Conservation (phyloP, 208 protist genomes). For the Borovskyia barvae region DNA sequence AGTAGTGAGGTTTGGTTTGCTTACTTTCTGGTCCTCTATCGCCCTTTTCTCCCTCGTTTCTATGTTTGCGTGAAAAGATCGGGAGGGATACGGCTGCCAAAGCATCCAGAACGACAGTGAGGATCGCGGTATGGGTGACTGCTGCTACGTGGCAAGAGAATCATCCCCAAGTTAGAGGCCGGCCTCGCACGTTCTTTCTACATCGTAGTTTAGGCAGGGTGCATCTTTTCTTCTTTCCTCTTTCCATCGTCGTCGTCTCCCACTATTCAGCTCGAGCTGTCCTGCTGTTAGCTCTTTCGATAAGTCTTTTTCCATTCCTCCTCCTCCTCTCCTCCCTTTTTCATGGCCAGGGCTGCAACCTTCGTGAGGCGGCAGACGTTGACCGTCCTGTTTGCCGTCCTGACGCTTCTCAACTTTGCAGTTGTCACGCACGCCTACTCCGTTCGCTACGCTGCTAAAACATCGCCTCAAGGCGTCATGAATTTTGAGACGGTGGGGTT, state of each 20-base stretch:
- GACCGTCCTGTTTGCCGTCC: not conserved
- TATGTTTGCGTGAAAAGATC: not conserved
- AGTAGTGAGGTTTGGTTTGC: too few species aligned
- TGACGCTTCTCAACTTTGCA: slow-evolving; percentile 8
- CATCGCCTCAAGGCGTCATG: slow-evolving; percentile 8
- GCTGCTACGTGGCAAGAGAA: too few species aligned
- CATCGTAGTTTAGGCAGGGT: not conserved
- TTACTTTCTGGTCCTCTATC: too few species aligned
- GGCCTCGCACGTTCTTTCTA: too few species aligned
- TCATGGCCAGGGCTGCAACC: not conserved
- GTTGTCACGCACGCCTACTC: slow-evolving; percentile 31
- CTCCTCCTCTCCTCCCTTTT: slow-evolving; percentile 5
- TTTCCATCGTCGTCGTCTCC: not conserved
- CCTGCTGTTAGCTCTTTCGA: not conserved
- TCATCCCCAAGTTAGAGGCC: too few species aligned
- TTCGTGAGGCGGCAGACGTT: not conserved
- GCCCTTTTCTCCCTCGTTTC: not conserved
- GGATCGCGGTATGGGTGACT: too few species aligned
- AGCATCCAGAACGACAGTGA: too few species aligned
- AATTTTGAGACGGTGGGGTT: slow-evolving; percentile 23
- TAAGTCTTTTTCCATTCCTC: not conserved
- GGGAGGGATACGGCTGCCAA: too few species aligned
- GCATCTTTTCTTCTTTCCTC: not conserved
- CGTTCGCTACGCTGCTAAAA: slow-evolving; percentile 35
- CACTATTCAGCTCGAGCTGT: not conserved